Evolutionary conservation across 2,329 filamentous ascomycete species (phyloP).

Genomic region (Chalara sp.): DNA sequence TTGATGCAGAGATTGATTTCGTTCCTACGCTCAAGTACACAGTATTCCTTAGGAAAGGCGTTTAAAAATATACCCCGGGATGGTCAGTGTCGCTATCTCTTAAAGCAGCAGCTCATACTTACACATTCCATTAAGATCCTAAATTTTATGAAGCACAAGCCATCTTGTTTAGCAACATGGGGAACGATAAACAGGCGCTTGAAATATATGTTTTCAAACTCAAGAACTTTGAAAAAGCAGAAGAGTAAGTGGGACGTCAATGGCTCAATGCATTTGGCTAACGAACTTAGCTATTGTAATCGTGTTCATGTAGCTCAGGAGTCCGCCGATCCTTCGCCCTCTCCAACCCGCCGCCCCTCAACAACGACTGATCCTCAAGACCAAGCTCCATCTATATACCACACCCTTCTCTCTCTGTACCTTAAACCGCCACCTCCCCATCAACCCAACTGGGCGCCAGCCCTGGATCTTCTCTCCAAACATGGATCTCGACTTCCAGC

Average conservation of each 20-base stretch:
- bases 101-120: background rate
- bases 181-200: constrained; percentile 89
- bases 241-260: constrained; percentile 59
- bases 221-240: constrained; percentile 78
- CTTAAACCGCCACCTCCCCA: constrained; percentile 72
- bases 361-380: constrained; percentile 37
- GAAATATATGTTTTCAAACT: constrained; percentile 97
- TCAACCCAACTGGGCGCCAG: constrained; percentile 66
- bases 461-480: constrained; percentile 79
- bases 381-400: constrained; percentile 73
- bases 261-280: constrained; percentile 6
- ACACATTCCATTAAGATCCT: constrained; percentile 49
- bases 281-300: constrained; percentile 69
- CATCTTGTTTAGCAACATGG: constrained; percentile 90
- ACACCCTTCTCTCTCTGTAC: constrained; percentile 84
- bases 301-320: constrained; percentile 63
- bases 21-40: constrained; percentile 69
- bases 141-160: constrained; percentile 85
- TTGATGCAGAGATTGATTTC: constrained; percentile 61
- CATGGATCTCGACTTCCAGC: constrained; percentile 90
- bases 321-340: constrained; percentile 28
- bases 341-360: constrained; percentile 30
- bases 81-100: constrained; percentile 42
- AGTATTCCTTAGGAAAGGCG: constrained; percentile 75
- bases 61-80: constrained; percentile 74